phyloP scores from a whole-genome alignment of 805 yeast genomes.

The Yamadazyma laniorum region DNA sequence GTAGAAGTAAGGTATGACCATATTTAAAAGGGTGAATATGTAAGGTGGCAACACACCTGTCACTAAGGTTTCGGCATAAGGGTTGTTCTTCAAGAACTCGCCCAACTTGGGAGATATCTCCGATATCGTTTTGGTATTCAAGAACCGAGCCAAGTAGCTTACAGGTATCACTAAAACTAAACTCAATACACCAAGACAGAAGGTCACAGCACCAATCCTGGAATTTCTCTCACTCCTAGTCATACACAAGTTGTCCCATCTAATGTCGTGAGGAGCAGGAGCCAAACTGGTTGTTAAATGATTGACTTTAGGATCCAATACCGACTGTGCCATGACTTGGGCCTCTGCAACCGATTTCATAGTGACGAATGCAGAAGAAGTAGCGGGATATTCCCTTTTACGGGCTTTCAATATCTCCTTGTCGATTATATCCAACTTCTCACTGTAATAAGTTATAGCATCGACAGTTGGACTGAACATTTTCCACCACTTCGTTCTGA shows the following conservation, averaged over 20 bases:
- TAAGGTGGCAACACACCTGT: conserved; percentile 91
- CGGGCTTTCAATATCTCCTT: conserved; percentile 66
- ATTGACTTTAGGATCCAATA: conserved; percentile 84
- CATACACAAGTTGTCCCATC: conserved; percentile 87
- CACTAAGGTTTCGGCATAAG: conserved; percentile 74
- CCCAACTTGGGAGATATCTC: conserved; percentile 85
- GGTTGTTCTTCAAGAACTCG: conserved; percentile 55
- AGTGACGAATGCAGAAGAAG: conserved; percentile 90
- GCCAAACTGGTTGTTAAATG: conserved; percentile 80
- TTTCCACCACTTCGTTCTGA: conserved; percentile 41
- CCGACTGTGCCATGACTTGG: conserved; percentile 95
- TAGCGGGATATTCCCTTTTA: conserved; percentile 67
- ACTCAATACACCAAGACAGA: conserved; percentile 65
- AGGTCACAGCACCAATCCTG: conserved; percentile 62
- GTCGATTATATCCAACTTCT: conserved; percentile 67
- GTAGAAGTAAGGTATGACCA: conserved; percentile 80
- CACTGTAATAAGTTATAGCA: conserved; percentile 74
- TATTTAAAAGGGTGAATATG: conserved; percentile 80
- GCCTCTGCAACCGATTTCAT: conserved; percentile 95
- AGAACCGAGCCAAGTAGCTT: conserved; percentile 75
- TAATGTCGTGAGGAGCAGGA: conserved; percentile 94
- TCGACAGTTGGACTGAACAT: conserved; percentile 67
- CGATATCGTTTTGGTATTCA: conserved; percentile 74
- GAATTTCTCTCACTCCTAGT: conserved; percentile 69
- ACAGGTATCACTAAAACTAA: conserved; percentile 80